Evolutionary conservation across 192 early-diverging fungal genomes (phyloP).

Genomic region (Tieghemiomyces parasiticus): DNA sequence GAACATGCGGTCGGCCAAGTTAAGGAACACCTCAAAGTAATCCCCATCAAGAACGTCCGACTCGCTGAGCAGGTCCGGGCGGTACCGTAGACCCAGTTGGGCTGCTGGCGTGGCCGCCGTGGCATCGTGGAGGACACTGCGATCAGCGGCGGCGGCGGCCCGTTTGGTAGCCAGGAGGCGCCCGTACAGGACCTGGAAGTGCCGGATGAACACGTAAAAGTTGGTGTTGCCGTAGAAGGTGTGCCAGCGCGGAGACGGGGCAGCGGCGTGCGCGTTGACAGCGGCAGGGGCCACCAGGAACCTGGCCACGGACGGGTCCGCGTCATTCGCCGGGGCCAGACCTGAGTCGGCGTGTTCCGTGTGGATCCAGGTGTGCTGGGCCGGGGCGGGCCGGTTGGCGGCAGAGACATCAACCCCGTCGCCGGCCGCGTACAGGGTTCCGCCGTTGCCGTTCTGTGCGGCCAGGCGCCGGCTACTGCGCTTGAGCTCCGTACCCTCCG

Average conservation of each 20-base stretch:
- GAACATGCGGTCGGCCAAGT: constrained; percentile 58
- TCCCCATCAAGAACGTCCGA: constrained; percentile 44
- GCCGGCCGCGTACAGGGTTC: not conserved
- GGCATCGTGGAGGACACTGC: constrained; percentile 14
- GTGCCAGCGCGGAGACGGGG: not conserved
- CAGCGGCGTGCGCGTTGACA: not conserved
- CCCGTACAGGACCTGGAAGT: constrained; percentile 74
- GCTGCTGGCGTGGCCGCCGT: constrained; percentile 24
- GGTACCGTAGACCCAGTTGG: constrained; percentile 24
- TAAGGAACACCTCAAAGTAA: constrained; percentile 65
- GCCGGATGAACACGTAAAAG: constrained; percentile 80
- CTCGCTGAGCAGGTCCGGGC: constrained; percentile 37
- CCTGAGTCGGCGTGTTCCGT: not conserved
- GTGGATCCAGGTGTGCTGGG: not conserved
- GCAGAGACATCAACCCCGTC: too few species aligned
- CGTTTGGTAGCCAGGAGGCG: constrained; percentile 69
- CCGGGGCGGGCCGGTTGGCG: not conserved
- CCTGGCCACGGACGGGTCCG: not conserved
- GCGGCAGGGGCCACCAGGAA: too few species aligned
- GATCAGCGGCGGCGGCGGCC: constrained; percentile 39
- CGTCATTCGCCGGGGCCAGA: not conserved
- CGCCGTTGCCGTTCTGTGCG: not conserved
- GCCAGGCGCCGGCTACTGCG: not conserved
- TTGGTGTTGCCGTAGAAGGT: constrained; percentile 75
- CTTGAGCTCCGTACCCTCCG: too few species aligned